Evolutionary conservation across 495 filamentous ascomycete species (phyloP).

Genomic region (Apodospora peruviana): DNA sequence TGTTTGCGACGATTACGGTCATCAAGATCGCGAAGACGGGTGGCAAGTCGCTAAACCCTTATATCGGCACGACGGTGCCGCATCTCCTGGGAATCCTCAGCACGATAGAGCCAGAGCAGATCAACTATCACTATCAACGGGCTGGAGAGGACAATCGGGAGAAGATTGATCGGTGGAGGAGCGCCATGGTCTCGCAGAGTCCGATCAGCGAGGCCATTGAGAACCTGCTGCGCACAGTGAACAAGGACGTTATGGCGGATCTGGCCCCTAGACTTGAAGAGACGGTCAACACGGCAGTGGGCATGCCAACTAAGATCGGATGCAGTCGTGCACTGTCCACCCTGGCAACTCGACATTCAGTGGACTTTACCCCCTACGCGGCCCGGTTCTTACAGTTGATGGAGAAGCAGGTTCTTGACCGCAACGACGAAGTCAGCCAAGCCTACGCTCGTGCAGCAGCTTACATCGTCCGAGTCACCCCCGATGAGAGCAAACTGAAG

Average conservation of each 20-base stretch:
- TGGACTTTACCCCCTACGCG: constrained; percentile 70
- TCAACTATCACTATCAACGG: constrained; percentile 91
- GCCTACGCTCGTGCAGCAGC: constrained; percentile 82
- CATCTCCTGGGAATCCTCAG: constrained; percentile 75
- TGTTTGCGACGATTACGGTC: constrained; percentile 66
- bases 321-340: constrained; percentile 80
- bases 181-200: constrained; percentile 72
- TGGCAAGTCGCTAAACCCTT: constrained; percentile 65
- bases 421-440: constrained; percentile 82
- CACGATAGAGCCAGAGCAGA: constrained; percentile 74
- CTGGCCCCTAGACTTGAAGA: constrained; percentile 66
- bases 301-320: constrained; percentile 88
- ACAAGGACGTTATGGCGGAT: constrained; percentile 65
- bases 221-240: constrained; percentile 78
- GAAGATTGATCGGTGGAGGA: constrained; percentile 77
- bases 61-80: constrained; percentile 74
- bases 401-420: constrained; percentile 74
- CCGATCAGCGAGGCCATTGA: constrained; percentile 93
- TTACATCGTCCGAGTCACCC: constrained; percentile 73
- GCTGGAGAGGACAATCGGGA: constrained; percentile 81
- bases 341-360: constrained; percentile 71
- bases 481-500: constrained; percentile 60
- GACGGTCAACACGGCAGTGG: constrained; percentile 77
- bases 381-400: constrained; percentile 71
- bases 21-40: constrained; percentile 85